Percentiles rank a stretch among this genome's conserved stretches.
Conservation (phyloP, 345 rosid species). For the Eucalyptus albens region DNA sequence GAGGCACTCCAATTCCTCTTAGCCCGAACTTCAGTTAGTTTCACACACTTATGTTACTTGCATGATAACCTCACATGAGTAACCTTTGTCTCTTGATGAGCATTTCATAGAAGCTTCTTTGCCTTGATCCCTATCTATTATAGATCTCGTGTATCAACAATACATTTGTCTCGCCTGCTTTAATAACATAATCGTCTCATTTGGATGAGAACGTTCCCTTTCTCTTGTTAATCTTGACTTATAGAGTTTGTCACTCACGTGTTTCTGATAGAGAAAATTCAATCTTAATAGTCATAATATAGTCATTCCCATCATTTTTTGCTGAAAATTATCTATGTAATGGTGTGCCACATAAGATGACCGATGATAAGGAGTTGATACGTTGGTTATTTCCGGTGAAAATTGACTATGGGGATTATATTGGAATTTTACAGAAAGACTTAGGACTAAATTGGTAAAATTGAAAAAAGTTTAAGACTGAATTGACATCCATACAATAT, state of each 20-base stretch:
- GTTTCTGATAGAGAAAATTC: neutral
- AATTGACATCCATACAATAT: neutral
- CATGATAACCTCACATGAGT: neutral
- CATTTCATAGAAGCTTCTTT: neutral
- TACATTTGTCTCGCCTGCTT: neutral
- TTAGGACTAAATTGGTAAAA: too few relatives aligned
- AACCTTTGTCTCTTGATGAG: neutral
- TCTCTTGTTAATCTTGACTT: neutral
- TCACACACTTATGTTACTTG: neutral
- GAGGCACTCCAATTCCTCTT: neutral
- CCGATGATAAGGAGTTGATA: neutral
- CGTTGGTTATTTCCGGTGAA: neutral
- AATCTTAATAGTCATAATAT: neutral
- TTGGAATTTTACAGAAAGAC: too few relatives aligned
- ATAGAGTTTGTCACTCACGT: neutral
- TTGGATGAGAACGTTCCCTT: neutral
- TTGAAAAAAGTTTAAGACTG: rapidly evolving
- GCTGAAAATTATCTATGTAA: too few relatives aligned
- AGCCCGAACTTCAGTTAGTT: neutral
- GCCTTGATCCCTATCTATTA: neutral
- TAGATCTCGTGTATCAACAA: neutral
- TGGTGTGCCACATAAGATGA: neutral
- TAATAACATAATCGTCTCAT: neutral
- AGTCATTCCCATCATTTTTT: too few relatives aligned
- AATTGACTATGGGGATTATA: too few relatives aligned